A percentile compares a stretch with the other conserved stretches of the same genome.
phyloP scores from a whole-genome alignment of 2,329 filamentous ascomycete species.

The Talaromyces sp. region DNA sequence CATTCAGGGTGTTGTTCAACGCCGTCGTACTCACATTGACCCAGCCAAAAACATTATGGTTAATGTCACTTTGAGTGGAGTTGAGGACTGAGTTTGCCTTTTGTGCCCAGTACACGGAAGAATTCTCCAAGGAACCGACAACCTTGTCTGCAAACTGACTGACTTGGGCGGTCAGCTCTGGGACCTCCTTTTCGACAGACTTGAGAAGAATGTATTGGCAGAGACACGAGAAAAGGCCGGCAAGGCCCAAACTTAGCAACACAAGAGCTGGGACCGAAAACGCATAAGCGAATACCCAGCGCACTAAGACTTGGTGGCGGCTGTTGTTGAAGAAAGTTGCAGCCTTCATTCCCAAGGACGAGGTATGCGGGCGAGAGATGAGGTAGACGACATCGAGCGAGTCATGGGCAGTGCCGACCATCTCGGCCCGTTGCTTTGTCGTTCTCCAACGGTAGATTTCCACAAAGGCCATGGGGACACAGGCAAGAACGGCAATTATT shows the following conservation, averaged over 20 bases:
- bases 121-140: constrained; percentile 64
- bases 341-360: constrained; percentile 65
- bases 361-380: constrained; percentile 72
- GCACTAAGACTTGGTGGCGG: constrained; percentile 65
- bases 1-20: constrained; percentile 79
- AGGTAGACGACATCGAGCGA: constrained; percentile 87
- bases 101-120: constrained; percentile 71
- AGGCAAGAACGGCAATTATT: constrained; percentile 66
- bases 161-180: constrained; percentile 68
- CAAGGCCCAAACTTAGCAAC: constrained; percentile 74
- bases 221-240: constrained; percentile 75
- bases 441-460: constrained; percentile 74
- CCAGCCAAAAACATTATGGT: constrained; percentile 79
- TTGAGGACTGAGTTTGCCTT: constrained; percentile 70
- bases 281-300: constrained; percentile 84
- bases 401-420: constrained; percentile 68
- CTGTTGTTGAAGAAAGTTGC: constrained; percentile 59
- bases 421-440: constrained; percentile 64
- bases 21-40: constrained; percentile 78
- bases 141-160: constrained; percentile 76
- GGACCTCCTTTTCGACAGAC: constrained; percentile 69
- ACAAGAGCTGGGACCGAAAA: constrained; percentile 83
- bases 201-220: constrained; percentile 77
- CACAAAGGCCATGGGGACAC: constrained; percentile 72
- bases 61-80: constrained; percentile 66